Base-by-base conservation (phyloP, 2,329 filamentous ascomycete genomes). In the Podosphaera xanthii region DNA sequence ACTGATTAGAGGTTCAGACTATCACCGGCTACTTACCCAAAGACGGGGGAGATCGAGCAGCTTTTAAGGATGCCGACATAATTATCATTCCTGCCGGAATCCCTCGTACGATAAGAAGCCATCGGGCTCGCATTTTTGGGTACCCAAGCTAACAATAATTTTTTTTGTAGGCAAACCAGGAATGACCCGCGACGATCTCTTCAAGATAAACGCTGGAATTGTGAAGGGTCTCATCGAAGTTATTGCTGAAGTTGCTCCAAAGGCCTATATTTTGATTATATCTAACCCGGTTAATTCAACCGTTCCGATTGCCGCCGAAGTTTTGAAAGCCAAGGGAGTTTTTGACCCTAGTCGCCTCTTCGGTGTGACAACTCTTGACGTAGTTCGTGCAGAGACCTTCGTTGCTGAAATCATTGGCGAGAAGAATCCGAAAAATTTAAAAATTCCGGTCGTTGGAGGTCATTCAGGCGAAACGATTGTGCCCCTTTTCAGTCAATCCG, bases 241-340 rank as follows among this genome's bases (percentile, higher is more conserved):
- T 58, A 82, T 88, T 68, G 89, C 91, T 67, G 83, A 96, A 71
- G 82, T 85, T 70, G 84, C 83, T 71, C 92, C 92, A 71, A 94
- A 96, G 72, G 92, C 92, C 59, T 95, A 84, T 76, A 82, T 95
- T 71, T 83, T 97, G 65, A 83, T 98, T 77, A 98, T 98, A 74
- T 97, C 91, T 69, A 98, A 98, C 82, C 92, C 92, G 61, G 92
- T 98, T 74, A 98, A 98, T 84, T 95, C 89, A 58, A 98, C 92
- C 60, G 92, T 98, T 60, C 92, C 92, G 64, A 96, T 98, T 70
- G 87, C 92, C 64, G 92, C 90, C 67, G 92, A 98, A 78, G 87
- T 96, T 62, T 84, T 98, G 72, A 97, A 96, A 82, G 78, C 80
- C 67, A 89, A 89, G 72, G 83, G 83, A 67, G 88, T 94, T 70